A percentile compares a stretch with the other conserved stretches of the same genome.
phyloP scores from a whole-genome alignment of 106 monocot species.

The Agapanthus africanus region DNA sequence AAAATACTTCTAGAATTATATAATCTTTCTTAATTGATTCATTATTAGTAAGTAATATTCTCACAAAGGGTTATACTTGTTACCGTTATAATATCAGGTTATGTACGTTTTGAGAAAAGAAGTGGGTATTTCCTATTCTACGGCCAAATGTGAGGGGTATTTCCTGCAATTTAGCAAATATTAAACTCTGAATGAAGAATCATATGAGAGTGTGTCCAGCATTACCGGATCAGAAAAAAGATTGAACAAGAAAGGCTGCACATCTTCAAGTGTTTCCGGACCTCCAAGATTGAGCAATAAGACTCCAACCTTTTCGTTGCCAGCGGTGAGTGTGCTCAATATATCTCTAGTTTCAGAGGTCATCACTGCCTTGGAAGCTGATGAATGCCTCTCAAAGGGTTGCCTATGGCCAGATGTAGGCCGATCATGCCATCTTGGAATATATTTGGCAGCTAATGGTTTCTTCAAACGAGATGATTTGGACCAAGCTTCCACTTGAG shows the following conservation, averaged over 20 bases:
- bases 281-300: constrained; percentile 93
- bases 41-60: too few species aligned
- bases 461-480: constrained; percentile 22
- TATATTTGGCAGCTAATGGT: constrained; percentile 18
- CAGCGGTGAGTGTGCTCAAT: constrained; percentile 31
- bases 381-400: constrained; percentile 29
- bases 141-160: too few species aligned
- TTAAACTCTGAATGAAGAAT: not conserved
- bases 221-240: constrained; percentile 96
- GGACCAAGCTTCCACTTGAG: constrained; percentile 20
- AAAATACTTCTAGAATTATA: too few species aligned
- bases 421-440: constrained; percentile 13
- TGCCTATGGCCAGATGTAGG: constrained; percentile 13
- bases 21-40: too few species aligned
- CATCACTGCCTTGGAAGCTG: constrained; percentile 55
- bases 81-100: too few species aligned
- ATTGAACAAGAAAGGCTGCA: constrained; percentile 97
- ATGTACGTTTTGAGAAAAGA: too few species aligned
- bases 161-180: too few species aligned
- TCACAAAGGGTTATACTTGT: too few species aligned
- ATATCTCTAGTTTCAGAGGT: constrained; percentile 37
- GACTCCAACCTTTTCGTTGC: constrained; percentile 81
- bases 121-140: too few species aligned
- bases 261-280: constrained; percentile 95
- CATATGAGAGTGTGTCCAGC: not conserved